Evolutionary conservation across 768 basidiomycete species (phyloP), one percentile per base, ranked within the genome.

Genomic region (Sarcomyxa edulis): DNA sequence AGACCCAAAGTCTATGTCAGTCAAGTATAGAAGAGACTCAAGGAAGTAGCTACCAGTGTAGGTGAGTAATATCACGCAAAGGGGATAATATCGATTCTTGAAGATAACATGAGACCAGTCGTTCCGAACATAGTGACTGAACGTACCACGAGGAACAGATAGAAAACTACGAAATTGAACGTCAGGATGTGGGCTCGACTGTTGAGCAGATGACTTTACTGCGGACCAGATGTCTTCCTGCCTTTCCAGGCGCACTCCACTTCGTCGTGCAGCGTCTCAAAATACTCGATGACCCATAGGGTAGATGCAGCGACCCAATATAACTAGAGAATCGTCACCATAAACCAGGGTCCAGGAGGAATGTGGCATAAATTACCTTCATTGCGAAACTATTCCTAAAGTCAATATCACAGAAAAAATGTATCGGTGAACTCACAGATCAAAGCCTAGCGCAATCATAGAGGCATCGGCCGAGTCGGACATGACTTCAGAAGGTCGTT

Each of bases 291-390:
- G 6, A 38, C 37, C 37, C 37, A 38, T 10, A 38, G 25, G 14
- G 37, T 7, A 18, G 37, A 38, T 9, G 21, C 26, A 29, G 37
- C n/a, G 7, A 38, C 37, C 25, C 37, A 38, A 28, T 38, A 38
- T 16, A 38, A 25, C 35, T 37, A 28, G n/a, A 34, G 18, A 18
- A 11, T 8, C 14, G 32, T 15, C 32, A 11, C 11, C 12, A n/a
- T 18, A 34, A n/a, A 18, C 12, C 7, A 7, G 12, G 32, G 12
- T 18, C 18, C 18, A 7, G 11, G 6, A n/a, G 11, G 7, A 11
- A 34, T 34, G 32, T 6, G 32, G 32, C 32, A 6, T 12, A 9
- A 19, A 16, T 9, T 11, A 34, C 32, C 32, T 34, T 19, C 15
- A 18, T n/a, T 5, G 32, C 18, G 18, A 16, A 34, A n/a, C 32